phyloP scores from a whole-genome alignment of 1,139 yeast genomes.

The Maudiozyma humilis region DNA sequence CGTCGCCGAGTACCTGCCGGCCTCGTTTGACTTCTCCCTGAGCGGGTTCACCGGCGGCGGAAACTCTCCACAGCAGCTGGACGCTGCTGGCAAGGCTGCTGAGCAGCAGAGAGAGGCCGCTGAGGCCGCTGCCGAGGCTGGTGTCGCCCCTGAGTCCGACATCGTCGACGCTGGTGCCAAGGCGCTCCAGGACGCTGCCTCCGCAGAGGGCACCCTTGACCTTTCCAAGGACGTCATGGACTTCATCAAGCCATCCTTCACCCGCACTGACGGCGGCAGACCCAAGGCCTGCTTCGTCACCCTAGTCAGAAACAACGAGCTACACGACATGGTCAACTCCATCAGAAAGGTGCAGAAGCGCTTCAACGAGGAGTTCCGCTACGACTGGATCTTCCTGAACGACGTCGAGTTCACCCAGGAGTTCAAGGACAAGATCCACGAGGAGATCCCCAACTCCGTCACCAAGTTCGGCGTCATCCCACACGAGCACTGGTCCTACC shows the following conservation, averaged over 20 bases:
- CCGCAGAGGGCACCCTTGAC: slow-evolving; percentile 4
- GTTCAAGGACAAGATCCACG: slow-evolving; percentile 41
- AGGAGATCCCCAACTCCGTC: slow-evolving; percentile 39
- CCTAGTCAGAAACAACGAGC: slow-evolving; percentile 60
- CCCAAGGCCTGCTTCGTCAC: slow-evolving; percentile 64
- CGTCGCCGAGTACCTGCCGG: slow-evolving; percentile 6
- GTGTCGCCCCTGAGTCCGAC: not conserved
- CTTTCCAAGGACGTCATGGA: slow-evolving; percentile 6
- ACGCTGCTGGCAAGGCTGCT: not conserved
- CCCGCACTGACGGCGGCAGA: slow-evolving; percentile 12
- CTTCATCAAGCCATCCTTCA: slow-evolving; percentile 11
- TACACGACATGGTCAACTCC: slow-evolving; percentile 43
- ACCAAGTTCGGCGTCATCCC: slow-evolving; percentile 52
- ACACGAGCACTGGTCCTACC: slow-evolving; percentile 48
- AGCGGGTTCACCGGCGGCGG: not conserved
- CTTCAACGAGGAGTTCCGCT: slow-evolving; percentile 61
- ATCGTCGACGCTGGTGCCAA: slow-evolving; percentile 1
- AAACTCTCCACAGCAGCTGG: not conserved
- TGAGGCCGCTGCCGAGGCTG: not conserved
- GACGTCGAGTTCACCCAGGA: slow-evolving; percentile 55
- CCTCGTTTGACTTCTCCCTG: not conserved
- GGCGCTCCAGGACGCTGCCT: slow-evolving; percentile 8
- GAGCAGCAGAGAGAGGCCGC: slow-evolving; percentile 1
- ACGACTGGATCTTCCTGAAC: slow-evolving; percentile 75
- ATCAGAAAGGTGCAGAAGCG: slow-evolving; percentile 50